These are phyloP conservation scores for Avena sativa DNA, from an alignment of 176 grass and related monocot species.

Conservation along the genomic window DNA sequence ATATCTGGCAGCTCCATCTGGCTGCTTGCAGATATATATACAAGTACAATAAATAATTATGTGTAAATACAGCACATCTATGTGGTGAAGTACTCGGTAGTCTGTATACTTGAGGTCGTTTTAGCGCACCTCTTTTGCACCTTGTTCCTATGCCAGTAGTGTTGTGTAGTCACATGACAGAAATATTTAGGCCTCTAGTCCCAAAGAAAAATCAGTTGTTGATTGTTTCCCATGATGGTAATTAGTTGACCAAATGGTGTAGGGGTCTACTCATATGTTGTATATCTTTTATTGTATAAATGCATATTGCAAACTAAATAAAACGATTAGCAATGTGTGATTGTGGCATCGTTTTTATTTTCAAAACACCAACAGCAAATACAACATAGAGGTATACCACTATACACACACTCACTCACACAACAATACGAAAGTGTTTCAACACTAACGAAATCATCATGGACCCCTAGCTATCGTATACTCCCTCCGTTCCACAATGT, in stretches of 20 bases:
- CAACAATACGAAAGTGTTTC: no score
- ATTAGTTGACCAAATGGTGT: background rate
- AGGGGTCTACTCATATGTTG: conserved; percentile 28
- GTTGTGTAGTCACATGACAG: conserved; percentile 6
- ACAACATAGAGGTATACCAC: background rate
- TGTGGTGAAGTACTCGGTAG: conserved; percentile 4
- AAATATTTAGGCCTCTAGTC: conserved; percentile 33
- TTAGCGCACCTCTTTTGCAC: conserved; percentile 30
- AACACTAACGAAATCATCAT: no score
- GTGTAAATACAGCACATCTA: conserved; percentile 27
- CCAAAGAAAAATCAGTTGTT: background rate
- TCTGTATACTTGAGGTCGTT: conserved; percentile 37
- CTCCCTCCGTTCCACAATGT: no score
- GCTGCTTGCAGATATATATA: background rate
- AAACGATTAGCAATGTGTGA: background rate
- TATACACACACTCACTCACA: no score
- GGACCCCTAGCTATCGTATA: no score
- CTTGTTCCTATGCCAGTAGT: background rate
- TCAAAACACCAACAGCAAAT: background rate
- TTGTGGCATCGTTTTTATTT: background rate
- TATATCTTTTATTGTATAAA: background rate
- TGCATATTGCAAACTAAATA: background rate
- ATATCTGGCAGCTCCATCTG: background rate
- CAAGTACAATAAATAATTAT: conserved; percentile 35
- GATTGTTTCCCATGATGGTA: conserved; percentile 38